These are phyloP conservation scores for Kingdonia uniflora DNA, from an alignment of 164 flowering plant species.

Conservation along the genomic window DNA sequence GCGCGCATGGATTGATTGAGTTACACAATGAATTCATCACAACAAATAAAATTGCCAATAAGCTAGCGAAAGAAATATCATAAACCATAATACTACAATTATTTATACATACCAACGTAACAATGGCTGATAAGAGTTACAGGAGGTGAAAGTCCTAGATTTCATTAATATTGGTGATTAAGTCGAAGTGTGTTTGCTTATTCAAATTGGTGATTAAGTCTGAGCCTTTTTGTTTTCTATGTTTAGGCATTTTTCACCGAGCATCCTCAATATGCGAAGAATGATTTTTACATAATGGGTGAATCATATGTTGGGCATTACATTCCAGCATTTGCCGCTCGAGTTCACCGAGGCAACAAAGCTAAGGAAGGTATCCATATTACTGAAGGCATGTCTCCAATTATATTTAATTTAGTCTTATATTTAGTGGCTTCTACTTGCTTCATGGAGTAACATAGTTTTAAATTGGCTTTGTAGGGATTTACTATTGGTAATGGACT, in stretches of 20 bases:
- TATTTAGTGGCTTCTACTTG: not conserved
- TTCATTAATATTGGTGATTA: no score
- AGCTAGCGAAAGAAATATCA: no score
- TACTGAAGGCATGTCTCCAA: slow-evolving; percentile 41
- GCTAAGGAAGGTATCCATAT: slow-evolving; percentile 63
- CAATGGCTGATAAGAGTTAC: no score
- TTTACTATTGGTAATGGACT: slow-evolving; percentile 89
- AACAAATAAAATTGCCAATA: no score
- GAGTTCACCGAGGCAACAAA: slow-evolving; percentile 72
- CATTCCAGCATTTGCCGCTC: slow-evolving; percentile 71
- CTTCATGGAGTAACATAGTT: not conserved
- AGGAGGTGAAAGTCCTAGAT: no score
- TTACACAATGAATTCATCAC: no score
- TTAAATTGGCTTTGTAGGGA: slow-evolving; percentile 38
- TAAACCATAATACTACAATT: no score
- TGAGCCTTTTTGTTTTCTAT: not conserved
- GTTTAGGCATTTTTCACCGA: slow-evolving; percentile 59
- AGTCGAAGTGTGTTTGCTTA: no score
- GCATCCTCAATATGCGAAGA: slow-evolving; percentile 51
- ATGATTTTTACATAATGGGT: slow-evolving; percentile 84
- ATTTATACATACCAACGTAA: no score
- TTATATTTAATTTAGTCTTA: not conserved
- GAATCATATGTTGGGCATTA: slow-evolving; percentile 96
- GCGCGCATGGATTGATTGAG: no score
- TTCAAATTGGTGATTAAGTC: no score